Evolutionary conservation across 352 stramenopile species (phyloP).

Genomic region (Phytophthora capsici): DNA sequence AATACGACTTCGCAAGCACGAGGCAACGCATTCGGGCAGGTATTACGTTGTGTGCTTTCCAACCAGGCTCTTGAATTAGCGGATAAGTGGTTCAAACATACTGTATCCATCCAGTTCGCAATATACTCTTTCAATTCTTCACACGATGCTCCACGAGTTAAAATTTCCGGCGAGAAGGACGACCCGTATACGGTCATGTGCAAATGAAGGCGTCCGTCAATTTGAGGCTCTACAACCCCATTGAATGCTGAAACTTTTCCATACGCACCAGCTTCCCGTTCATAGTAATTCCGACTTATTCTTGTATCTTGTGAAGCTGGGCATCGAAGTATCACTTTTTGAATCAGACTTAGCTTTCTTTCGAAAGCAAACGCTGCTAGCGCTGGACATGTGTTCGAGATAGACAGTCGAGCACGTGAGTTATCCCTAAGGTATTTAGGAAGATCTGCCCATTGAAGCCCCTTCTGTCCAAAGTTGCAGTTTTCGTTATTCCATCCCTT

Average conservation of each 20-base stretch:
- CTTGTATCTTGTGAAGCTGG: not conserved
- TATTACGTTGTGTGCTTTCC: too few species aligned
- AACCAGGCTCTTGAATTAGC: not conserved
- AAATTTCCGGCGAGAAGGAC: not conserved
- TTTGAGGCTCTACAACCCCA: constrained; percentile 5
- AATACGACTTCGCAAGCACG: not conserved
- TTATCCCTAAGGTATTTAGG: not conserved
- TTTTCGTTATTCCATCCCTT: not conserved
- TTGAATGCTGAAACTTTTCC: constrained; percentile 4
- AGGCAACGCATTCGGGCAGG: too few species aligned
- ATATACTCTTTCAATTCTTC: not conserved
- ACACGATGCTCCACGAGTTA: not conserved
- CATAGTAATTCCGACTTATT: constrained; percentile 2
- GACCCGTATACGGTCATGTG: not conserved
- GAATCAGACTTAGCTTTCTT: not conserved
- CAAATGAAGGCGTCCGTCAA: constrained; percentile 1
- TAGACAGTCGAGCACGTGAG: not conserved
- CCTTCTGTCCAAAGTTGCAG: not conserved
- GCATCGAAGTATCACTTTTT: not conserved
- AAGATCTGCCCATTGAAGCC: not conserved
- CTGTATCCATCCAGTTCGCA: not conserved
- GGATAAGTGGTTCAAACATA: not conserved
- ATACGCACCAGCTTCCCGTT: not conserved
- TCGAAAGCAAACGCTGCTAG: not conserved
- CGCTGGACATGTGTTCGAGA: not conserved